Base-by-base conservation (phyloP, 2,329 filamentous ascomycete genomes). In the Gyromitra esculenta region DNA sequence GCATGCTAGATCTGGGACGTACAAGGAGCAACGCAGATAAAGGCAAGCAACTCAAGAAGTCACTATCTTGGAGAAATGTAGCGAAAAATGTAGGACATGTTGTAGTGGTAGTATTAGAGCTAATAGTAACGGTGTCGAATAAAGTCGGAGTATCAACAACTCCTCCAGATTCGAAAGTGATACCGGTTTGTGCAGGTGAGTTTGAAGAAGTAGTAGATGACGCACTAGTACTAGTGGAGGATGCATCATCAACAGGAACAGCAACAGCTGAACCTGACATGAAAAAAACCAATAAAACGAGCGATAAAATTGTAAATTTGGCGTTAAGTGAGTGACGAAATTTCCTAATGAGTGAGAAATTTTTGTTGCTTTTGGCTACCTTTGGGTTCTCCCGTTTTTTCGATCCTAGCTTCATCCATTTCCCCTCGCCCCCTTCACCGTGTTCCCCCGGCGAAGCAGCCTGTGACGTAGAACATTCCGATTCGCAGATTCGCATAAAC, bases 11-110 rank as follows among this genome's bases (percentile, higher is more conserved):
- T 39, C 9, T 31, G 9, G 41, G 8, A 82, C 88, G 82, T 85
- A 92, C 92, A 86, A 92, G 89, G 8, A 98, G 86, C 79, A 98
- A 88, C 81, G 97, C 86, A 0, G 94, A 97, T 73, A 97, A 86
- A 0, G 95, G 93, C 79, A 94, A 89, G 84, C 95, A 98, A 66
- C 87, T 83, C 80, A 89, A 87, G 80, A 96, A 93, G 2, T 88
- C 89, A 5, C 87, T 82, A 81, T 92, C 88, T 60, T 84, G 84
- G 65, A 96, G 86, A 80, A 97, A 89, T 1, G 83, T 83, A 66
- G 88, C 86, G 83, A 97, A 90, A 84, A 95, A 94, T 4, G 82
- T 82, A 1, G 89, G 88, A 81, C 92, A 94, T 4, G 85, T 84
- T 31, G 81, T 68, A 43, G 82, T 82, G 8, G 87, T 88, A 81